phyloP scores from a whole-genome alignment of 2,329 filamentous ascomycete species.

The Apiospora aurea region DNA sequence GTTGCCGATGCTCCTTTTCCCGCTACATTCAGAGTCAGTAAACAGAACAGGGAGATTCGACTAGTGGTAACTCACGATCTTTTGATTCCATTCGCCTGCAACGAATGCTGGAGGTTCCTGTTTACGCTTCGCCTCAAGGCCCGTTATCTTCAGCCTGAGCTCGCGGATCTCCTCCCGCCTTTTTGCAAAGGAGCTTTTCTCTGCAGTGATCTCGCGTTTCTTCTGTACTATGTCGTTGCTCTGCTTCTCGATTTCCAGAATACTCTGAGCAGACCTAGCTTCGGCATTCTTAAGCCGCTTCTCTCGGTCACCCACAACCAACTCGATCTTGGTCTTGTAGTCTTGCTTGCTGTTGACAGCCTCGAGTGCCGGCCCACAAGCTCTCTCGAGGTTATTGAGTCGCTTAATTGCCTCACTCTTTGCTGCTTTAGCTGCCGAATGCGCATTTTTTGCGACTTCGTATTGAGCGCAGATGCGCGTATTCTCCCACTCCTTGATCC shows the following conservation, averaged over 20 bases:
- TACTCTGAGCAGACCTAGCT: constrained; percentile 52
- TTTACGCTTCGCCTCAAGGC: constrained; percentile 68
- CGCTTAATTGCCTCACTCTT: constrained; percentile 63
- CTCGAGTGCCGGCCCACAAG: constrained; percentile 70
- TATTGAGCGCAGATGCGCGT: constrained; percentile 73
- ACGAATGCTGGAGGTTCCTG: constrained; percentile 73
- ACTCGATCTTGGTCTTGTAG: constrained; percentile 67
- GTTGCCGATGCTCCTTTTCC: constrained; percentile 63
- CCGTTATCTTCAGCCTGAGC: constrained; percentile 64
- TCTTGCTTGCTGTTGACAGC: constrained; percentile 73
- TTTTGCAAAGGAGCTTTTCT: constrained; percentile 55
- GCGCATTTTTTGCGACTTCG: constrained; percentile 56
- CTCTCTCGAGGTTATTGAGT: constrained; percentile 64
- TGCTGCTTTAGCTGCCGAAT: constrained; percentile 60
- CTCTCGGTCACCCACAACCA: constrained; percentile 62
- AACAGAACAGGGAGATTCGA: background rate
- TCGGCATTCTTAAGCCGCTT: constrained; percentile 62
- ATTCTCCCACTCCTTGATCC: constrained; percentile 69
- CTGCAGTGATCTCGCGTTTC: constrained; percentile 55
- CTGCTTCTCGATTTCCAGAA: constrained; percentile 42
- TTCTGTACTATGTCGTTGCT: constrained; percentile 54
- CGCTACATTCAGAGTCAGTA: constrained; percentile 53
- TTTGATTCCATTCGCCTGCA: constrained; percentile 72
- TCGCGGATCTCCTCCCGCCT: constrained; percentile 50
- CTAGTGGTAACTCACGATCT: constrained; percentile 63